Evolutionary conservation across 2,329 filamentous ascomycete genomes (phyloP).

Genomic region (Acarospora socialis): DNA sequence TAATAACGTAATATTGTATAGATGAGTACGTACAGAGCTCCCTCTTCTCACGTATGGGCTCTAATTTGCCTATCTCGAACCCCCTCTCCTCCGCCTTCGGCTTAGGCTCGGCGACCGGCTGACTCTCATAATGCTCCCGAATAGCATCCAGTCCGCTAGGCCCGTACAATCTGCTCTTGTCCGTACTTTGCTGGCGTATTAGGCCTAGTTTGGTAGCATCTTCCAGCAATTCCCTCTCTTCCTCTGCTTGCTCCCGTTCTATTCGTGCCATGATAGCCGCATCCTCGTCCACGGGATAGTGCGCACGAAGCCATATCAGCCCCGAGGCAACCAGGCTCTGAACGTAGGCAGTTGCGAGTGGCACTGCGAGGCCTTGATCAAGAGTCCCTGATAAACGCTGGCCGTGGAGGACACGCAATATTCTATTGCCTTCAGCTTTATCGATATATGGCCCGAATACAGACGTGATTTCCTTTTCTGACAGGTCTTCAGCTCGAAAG

Average conservation of each 20-base stretch:
- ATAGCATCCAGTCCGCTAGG: no score
- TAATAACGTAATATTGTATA: no score
- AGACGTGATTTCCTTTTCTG: conserved; percentile 20
- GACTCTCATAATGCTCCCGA: no score
- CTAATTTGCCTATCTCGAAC: no score
- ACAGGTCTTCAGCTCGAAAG: conserved; percentile 20
- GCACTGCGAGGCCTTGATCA: conserved; percentile 28
- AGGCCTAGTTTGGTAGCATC: background rate
- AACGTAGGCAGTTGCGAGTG: conserved; percentile 22
- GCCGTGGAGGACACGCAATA: conserved; percentile 28
- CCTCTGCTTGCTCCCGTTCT: conserved; percentile 15
- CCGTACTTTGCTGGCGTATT: no score
- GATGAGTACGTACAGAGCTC: no score
- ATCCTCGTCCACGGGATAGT: conserved; percentile 33
- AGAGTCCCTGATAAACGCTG: conserved; percentile 31
- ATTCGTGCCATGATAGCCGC: conserved; percentile 33
- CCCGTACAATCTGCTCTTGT: no score
- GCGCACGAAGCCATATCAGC: conserved; percentile 28
- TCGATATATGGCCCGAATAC: conserved; percentile 23
- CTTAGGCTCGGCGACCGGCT: no score
- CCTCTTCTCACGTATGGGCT: no score
- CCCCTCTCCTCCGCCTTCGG: no score
- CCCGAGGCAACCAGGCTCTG: conserved; percentile 23
- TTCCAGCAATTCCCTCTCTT: conserved; percentile 1
- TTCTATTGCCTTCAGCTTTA: conserved; percentile 21